Percentiles rank a stretch among this genome's conserved stretches.
Conservation (phyloP, 805 yeast genomes). For the Diddensiella santjacobensis region DNA sequence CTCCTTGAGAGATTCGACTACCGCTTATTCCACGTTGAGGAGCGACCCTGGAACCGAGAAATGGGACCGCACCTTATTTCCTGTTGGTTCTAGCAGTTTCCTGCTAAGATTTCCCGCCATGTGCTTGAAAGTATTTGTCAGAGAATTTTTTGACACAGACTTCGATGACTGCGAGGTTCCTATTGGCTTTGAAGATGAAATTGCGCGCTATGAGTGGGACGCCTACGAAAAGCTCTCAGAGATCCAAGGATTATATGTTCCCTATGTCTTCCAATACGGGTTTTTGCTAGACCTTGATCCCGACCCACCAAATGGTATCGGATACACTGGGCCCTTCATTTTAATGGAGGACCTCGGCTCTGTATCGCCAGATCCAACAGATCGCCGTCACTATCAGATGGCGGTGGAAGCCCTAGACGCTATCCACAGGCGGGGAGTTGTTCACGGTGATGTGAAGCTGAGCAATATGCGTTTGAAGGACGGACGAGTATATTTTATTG, state of each 20-base stretch:
- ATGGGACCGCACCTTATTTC: neutral
- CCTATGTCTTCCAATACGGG: neutral
- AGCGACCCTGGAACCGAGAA: neutral
- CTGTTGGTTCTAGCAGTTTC: neutral
- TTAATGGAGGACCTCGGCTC: neutral
- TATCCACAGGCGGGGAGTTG: neutral
- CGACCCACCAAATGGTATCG: neutral
- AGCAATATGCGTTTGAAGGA: constrained; percentile 1
- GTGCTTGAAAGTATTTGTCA: neutral
- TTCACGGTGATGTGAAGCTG: constrained; percentile 1
- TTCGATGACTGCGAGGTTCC: neutral
- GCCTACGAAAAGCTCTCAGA: neutral
- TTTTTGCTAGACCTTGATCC: neutral
- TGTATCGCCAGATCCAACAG: neutral
- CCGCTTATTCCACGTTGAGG: neutral
- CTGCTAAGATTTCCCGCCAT: neutral
- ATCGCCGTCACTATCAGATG: neutral
- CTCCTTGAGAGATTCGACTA: neutral
- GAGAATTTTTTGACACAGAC: neutral
- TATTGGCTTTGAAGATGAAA: neutral
- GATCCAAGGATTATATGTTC: neutral
- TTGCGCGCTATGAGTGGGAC: neutral
- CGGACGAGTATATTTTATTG: neutral
- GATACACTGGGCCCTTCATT: constrained; percentile 1
- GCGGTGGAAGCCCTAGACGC: neutral